Conservation (phyloP, 2,329 filamentous ascomycete species). For the Xylaria sp. region DNA sequence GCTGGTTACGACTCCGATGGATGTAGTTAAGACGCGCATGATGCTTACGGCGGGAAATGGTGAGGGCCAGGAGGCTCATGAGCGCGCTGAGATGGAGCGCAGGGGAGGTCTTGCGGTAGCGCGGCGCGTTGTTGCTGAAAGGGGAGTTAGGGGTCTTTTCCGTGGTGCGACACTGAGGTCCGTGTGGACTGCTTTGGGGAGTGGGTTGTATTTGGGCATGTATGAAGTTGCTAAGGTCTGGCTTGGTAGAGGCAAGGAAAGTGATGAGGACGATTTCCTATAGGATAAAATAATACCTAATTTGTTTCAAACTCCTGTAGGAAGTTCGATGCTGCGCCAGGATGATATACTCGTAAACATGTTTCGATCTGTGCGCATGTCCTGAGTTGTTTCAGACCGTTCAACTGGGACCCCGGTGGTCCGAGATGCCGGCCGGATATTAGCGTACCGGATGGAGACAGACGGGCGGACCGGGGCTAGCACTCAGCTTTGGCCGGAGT, state of each 20-base stretch:
- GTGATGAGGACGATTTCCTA: conserved; percentile 33
- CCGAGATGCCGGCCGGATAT: conserved; percentile 16
- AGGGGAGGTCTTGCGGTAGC: conserved; percentile 51
- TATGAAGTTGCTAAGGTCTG: conserved; percentile 76
- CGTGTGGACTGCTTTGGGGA: conserved; percentile 76
- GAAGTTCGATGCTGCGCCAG: too few relatives aligned
- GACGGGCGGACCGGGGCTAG: not conserved
- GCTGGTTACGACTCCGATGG: conserved; percentile 78
- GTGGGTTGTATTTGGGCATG: conserved; percentile 77
- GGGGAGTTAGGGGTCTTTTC: conserved; percentile 70
- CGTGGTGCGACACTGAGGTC: conserved; percentile 67
- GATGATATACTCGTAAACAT: too few relatives aligned
- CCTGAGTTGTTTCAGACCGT: too few relatives aligned
- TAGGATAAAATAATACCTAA: conserved; percentile 5
- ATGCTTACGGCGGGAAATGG: conserved; percentile 31
- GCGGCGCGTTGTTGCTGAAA: conserved; percentile 57
- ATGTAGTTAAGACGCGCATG: conserved; percentile 72
- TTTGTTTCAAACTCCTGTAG: too few relatives aligned
- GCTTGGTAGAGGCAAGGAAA: conserved; percentile 43
- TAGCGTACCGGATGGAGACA: conserved; percentile 13
- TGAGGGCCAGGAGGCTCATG: conserved; percentile 28
- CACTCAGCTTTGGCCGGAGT: conserved; percentile 6
- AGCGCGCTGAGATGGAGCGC: conserved; percentile 16
- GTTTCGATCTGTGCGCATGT: too few relatives aligned
- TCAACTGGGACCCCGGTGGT: conserved; percentile 9